Evolutionary conservation across 2,329 filamentous ascomycete genomes (phyloP).

Genomic region (Talaromyces marneffei): DNA sequence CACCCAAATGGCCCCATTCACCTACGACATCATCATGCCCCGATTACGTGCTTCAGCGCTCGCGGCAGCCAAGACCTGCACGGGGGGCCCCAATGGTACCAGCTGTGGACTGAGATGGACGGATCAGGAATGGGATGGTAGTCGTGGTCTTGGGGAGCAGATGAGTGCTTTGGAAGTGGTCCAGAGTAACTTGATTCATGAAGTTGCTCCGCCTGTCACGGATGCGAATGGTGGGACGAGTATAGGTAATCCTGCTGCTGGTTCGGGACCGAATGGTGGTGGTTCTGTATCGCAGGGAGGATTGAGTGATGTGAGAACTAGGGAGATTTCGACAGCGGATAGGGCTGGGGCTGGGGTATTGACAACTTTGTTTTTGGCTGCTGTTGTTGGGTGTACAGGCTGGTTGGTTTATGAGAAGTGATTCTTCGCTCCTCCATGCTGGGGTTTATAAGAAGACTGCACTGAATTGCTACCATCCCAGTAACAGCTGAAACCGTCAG

Average conservation of each 20-base stretch:
- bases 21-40: constrained; percentile 46
- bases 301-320: constrained; percentile 10
- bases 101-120: constrained; percentile 41
- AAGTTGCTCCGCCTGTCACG: constrained; percentile 28
- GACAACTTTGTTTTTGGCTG: constrained; percentile 33
- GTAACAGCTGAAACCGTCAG: neutral
- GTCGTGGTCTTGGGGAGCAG: constrained; percentile 35
- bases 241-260: constrained; percentile 25
- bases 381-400: constrained; percentile 30
- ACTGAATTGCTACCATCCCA: neutral
- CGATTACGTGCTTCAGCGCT: constrained; percentile 48
- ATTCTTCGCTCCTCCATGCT: neutral
- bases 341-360: constrained; percentile 40
- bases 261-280: constrained; percentile 21
- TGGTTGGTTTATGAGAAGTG: constrained; percentile 34
- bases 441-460: too few species aligned
- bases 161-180: constrained; percentile 35
- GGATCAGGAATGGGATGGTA: constrained; percentile 31
- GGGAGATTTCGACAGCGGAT: constrained; percentile 30
- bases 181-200: constrained; percentile 29
- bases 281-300: constrained; percentile 15
- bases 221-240: constrained; percentile 28
- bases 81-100: constrained; percentile 38
- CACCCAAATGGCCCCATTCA: constrained; percentile 55
- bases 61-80: constrained; percentile 52